These are phyloP conservation scores for Samsoniella hepiali DNA, from an alignment of 2,329 filamentous ascomycete genomes.

Conservation along the genomic window DNA sequence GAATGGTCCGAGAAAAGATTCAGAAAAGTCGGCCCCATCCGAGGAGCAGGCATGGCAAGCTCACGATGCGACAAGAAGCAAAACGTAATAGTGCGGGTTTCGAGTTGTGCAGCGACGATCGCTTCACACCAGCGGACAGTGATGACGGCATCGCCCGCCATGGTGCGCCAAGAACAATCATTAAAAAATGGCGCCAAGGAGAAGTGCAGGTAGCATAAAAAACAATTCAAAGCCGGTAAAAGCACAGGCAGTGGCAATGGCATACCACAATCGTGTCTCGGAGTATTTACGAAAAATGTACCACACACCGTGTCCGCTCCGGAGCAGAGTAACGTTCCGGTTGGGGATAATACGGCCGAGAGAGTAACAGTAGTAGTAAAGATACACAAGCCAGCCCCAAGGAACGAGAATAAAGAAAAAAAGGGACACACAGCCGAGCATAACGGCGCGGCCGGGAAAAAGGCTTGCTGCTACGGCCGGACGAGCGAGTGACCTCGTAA, in stretches of 20 bases:
- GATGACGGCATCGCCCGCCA: neutral
- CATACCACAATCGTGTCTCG: too few relatives aligned
- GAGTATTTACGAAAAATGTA: neutral
- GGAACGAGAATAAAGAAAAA: neutral
- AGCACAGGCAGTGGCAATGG: too few relatives aligned
- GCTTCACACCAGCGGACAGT: neutral
- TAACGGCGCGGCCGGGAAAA: neutral
- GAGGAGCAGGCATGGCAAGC: neutral
- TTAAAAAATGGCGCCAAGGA: neutral
- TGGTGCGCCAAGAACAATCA: neutral
- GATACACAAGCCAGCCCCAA: too few relatives aligned
- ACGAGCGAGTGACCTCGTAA: neutral
- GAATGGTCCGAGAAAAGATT: neutral
- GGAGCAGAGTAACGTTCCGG: neutral
- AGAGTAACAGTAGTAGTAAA: neutral
- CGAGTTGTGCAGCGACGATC: constrained; percentile 11
- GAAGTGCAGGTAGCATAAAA: neutral
- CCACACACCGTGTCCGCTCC: too few relatives aligned
- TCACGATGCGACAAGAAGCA: neutral
- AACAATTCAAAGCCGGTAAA: neutral
- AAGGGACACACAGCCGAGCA: too few relatives aligned
- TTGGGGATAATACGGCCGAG: constrained; percentile 5
- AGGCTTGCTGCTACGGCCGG: neutral
- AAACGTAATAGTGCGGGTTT: constrained; percentile 16
- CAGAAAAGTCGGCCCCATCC: neutral